phyloP scores from a whole-genome alignment of 75 land plant species.

The Cunninghamia lanceolata region DNA sequence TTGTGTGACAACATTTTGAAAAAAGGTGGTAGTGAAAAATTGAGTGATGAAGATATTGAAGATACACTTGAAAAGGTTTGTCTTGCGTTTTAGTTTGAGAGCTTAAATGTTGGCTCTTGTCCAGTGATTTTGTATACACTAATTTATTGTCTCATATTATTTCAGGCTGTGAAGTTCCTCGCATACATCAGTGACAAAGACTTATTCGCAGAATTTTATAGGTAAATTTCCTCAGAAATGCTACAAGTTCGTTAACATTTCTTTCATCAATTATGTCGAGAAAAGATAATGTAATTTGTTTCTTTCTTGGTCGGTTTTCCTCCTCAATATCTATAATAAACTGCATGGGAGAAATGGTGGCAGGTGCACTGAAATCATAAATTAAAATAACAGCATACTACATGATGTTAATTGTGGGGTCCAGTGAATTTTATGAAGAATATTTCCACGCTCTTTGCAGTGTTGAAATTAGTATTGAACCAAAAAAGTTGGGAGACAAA shows the following conservation, averaged over 20 bases:
- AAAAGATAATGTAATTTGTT: neutral
- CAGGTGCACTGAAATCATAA: neutral
- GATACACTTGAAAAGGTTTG: slow-evolving; percentile 92
- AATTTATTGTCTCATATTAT: neutral
- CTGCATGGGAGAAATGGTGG: neutral
- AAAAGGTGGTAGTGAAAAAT: slow-evolving; percentile 95
- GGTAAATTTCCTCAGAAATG: slow-evolving; percentile 30
- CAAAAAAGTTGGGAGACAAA: no score
- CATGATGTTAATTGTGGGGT: neutral
- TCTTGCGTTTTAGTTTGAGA: neutral
- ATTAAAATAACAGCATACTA: neutral
- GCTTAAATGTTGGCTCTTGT: neutral
- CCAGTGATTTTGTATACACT: neutral
- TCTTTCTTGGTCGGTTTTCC: no score
- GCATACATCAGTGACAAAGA: slow-evolving; percentile 97
- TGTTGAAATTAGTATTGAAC: neutral
- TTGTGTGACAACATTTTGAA: slow-evolving; percentile 95
- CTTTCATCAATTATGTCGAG: neutral
- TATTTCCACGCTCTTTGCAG: neutral
- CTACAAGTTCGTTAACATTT: neutral
- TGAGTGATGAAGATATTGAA: slow-evolving; percentile 97
- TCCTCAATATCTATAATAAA: neutral
- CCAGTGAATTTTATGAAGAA: neutral
- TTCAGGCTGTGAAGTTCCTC: slow-evolving; percentile 92
- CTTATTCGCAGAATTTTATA: slow-evolving; percentile 94